Base-by-base conservation (phyloP, 1,284 basidiomycete genomes). In the Trametes pubescens region DNA sequence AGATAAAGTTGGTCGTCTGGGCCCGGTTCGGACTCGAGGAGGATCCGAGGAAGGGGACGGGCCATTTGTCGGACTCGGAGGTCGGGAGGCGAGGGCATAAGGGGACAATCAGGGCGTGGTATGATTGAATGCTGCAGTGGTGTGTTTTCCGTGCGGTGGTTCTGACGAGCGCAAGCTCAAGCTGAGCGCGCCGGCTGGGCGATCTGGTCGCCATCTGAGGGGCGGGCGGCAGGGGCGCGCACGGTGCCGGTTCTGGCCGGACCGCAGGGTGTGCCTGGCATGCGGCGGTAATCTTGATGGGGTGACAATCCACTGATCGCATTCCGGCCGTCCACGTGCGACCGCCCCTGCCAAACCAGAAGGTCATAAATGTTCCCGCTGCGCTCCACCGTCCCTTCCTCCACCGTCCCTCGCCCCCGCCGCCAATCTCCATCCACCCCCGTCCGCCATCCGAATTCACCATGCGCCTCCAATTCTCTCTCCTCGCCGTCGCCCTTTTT, bases 401-500 rank as follows among this genome's bases (percentile, higher is more conserved):
- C 53, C 62, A 13, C 55, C 35, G 29, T 29, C 24, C 47, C 47
- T 14, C 14, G n/a, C 44, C 43, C 38, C 56, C 64, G 22, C 51
- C 44, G 13, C 38, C 22, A 46, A 32, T 14, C 48, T 22, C 14
- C 46, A 22, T 16, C 53, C 38, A 6, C 51, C 14, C 61, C 53
- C 59, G 34, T 26, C 47, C 22, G 24, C 24, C 22, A 26, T 4
- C 22, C 26, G 14, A 46, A 51, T 18, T 49, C 54, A 65, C 51
- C 68, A 77, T 74, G 74, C 71, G 71, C 44, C 35, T 67, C 46
- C 65, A 55, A 58, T 64, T 66, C 62, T 66, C 72, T 52, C 35
- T 68, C 54, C 59, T 75, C 66, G 46, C 72, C 59, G 35, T 75
- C 64, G 66, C 72, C 61, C 24, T 73, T 52, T 65, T 76, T 65